These are phyloP conservation scores for Penstemon newberryi DNA, from an alignment of 257 asterid species.

Conservation along the genomic window DNA sequence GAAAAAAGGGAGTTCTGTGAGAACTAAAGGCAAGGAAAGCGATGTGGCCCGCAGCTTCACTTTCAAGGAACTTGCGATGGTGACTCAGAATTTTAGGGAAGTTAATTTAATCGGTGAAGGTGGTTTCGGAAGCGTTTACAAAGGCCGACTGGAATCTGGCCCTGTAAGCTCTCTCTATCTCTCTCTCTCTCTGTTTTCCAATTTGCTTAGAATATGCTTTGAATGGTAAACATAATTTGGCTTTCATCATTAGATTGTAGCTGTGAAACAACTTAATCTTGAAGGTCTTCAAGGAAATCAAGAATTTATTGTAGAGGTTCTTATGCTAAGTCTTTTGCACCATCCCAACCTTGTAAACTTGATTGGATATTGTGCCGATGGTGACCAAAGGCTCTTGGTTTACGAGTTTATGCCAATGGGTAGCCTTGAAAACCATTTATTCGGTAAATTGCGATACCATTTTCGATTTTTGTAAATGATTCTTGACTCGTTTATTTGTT, in stretches of 20 bases:
- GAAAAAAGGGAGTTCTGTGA: slow-evolving; percentile 40
- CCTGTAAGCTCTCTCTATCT: slow-evolving; percentile 38
- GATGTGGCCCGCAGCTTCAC: slow-evolving; percentile 67
- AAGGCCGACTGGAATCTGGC: slow-evolving; percentile 67
- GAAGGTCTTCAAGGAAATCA: slow-evolving; percentile 92
- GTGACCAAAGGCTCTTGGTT: slow-evolving; percentile 79
- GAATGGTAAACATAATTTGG: slow-evolving; percentile 1
- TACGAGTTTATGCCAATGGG: slow-evolving; percentile 87
- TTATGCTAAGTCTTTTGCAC: slow-evolving; percentile 81
- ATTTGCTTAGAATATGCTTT: neutral
- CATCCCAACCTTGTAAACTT: slow-evolving; percentile 83
- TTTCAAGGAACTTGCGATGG: slow-evolving; percentile 73
- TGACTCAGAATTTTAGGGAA: slow-evolving; percentile 70
- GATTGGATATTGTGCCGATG: slow-evolving; percentile 78
- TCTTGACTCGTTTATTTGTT: neutral
- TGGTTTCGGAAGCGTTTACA: slow-evolving; percentile 82
- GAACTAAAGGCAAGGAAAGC: slow-evolving; percentile 40
- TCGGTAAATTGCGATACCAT: slow-evolving; percentile 43
- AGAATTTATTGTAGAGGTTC: slow-evolving; percentile 84
- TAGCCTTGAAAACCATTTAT: slow-evolving; percentile 84
- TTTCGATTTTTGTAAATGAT: neutral
- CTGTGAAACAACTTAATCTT: slow-evolving; percentile 81
- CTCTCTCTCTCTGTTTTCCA: neutral
- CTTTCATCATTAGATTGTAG: slow-evolving; percentile 53
- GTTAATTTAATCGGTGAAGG: slow-evolving; percentile 85